A percentile compares a stretch with the other conserved stretches of the same genome.
Conservation (phyloP, 2,329 filamentous ascomycete species). For the Capronia coronata region DNA sequence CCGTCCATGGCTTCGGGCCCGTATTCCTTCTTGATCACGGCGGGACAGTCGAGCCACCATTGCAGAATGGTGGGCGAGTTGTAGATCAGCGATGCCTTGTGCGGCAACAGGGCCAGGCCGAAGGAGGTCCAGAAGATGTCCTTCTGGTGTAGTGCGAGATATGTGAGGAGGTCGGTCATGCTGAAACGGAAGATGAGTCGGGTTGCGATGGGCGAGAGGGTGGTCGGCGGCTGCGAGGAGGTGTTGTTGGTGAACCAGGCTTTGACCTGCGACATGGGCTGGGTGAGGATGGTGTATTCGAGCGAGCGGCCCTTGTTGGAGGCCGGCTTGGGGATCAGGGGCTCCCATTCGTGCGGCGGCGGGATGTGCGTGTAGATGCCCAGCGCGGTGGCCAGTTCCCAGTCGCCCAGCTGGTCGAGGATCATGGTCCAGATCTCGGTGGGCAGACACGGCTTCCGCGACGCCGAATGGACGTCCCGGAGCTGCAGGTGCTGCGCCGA, state of each 20-base stretch:
- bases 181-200: constrained; percentile 90
- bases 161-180: constrained; percentile 69
- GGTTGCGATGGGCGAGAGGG: constrained; percentile 72
- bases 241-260: constrained; percentile 64
- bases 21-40: constrained; percentile 81
- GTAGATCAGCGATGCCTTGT: constrained; percentile 81
- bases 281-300: constrained; percentile 76
- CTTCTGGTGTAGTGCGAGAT: constrained; percentile 58
- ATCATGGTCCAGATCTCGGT: constrained; percentile 87
- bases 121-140: constrained; percentile 83
- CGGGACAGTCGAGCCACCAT: constrained; percentile 81
- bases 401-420: constrained; percentile 76
- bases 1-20: constrained; percentile 77
- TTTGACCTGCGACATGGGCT: constrained; percentile 61
- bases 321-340: constrained; percentile 56
- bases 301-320: constrained; percentile 68
- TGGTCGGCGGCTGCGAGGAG: constrained; percentile 51
- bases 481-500: constrained; percentile 32
- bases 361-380: constrained; percentile 72
- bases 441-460: constrained; percentile 50
- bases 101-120: constrained; percentile 72
- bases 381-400: constrained; percentile 79
- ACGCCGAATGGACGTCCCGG: constrained; percentile 32
- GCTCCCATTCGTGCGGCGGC: constrained; percentile 66
- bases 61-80: constrained; percentile 77